A percentile compares a stretch with the other conserved stretches of the same genome.
Evolutionary conservation across 345 rosid species (phyloP).

Genomic region (Camelina sativa): DNA sequence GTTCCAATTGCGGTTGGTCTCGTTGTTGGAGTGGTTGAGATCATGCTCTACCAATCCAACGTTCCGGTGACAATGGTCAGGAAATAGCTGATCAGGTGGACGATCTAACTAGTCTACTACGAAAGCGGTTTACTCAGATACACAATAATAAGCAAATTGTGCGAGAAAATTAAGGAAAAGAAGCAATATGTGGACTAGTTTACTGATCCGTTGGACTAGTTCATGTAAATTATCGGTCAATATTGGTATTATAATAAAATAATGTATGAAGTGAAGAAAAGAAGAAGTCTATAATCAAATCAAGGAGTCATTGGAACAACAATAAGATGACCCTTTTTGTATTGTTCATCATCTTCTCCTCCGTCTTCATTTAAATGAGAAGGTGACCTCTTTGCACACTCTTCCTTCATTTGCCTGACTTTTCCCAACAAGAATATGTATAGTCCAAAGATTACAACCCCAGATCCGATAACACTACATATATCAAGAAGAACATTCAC

Average conservation of each 20-base stretch:
- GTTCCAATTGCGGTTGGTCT: too few relatives aligned
- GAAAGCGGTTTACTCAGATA: too few relatives aligned
- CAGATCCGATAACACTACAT: constrained; percentile 45
- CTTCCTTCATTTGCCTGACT: constrained; percentile 36
- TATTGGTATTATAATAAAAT: neutral
- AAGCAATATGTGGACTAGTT: neutral
- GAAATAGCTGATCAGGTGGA: too few relatives aligned
- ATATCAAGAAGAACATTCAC: neutral
- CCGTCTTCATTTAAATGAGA: constrained; percentile 27
- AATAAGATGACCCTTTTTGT: constrained; percentile 36
- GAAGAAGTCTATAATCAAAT: neutral
- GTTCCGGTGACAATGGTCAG: too few relatives aligned
- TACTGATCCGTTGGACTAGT: neutral
- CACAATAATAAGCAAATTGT: too few relatives aligned
- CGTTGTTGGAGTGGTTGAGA: too few relatives aligned
- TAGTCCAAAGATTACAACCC: constrained; percentile 40
- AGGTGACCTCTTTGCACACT: constrained; percentile 29
- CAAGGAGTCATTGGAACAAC: constrained; percentile 50
- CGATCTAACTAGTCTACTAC: too few relatives aligned
- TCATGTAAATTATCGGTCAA: neutral
- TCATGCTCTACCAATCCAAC: too few relatives aligned
- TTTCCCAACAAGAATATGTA: constrained; percentile 47
- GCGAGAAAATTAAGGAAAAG: too few relatives aligned
- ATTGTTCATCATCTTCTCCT: constrained; percentile 36
- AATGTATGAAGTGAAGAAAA: too few relatives aligned